phyloP scores from a whole-genome alignment of 1,284 basidiomycete genomes.

The Pseudomicrostroma phylloplanum region DNA sequence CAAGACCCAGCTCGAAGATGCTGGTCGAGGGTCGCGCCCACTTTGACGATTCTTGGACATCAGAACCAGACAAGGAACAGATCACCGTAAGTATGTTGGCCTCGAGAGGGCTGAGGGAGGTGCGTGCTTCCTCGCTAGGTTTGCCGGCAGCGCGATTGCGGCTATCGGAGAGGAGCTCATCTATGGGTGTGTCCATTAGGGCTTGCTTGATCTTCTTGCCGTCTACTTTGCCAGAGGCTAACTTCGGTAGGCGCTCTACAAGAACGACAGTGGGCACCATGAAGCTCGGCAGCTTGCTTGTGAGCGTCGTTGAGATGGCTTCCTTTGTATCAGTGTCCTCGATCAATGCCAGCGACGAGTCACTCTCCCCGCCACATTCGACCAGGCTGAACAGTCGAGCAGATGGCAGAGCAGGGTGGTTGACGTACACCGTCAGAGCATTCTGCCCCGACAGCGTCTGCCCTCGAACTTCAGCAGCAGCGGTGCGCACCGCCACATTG shows the following conservation, averaged over 20 bases:
- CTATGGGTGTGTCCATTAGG: not conserved
- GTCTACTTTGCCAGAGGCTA: slow-evolving; percentile 1
- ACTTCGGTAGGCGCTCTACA: not conserved
- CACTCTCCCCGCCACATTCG: not conserved
- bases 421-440: slow-evolving; percentile 4
- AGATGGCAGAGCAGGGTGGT: slow-evolving; percentile 6
- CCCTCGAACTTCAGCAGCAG: not conserved
- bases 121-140: not conserved
- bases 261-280: slow-evolving; percentile 4
- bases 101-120: not conserved
- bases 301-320: not conserved
- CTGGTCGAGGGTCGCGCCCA: not conserved
- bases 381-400: slow-evolving; percentile 3
- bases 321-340: not conserved
- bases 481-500: slow-evolving; percentile 18
- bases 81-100: not conserved
- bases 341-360: not conserved
- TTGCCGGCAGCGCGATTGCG: not conserved
- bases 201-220: slow-evolving; percentile 2
- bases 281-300: not conserved
- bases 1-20: slow-evolving; percentile 13
- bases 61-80: not conserved
- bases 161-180: not conserved
- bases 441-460: not conserved
- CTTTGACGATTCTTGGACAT: not conserved